These are phyloP conservation scores for Lecanoromycetidae sp. DNA, from an alignment of 2,329 filamentous ascomycete species.

Conservation along the genomic window DNA sequence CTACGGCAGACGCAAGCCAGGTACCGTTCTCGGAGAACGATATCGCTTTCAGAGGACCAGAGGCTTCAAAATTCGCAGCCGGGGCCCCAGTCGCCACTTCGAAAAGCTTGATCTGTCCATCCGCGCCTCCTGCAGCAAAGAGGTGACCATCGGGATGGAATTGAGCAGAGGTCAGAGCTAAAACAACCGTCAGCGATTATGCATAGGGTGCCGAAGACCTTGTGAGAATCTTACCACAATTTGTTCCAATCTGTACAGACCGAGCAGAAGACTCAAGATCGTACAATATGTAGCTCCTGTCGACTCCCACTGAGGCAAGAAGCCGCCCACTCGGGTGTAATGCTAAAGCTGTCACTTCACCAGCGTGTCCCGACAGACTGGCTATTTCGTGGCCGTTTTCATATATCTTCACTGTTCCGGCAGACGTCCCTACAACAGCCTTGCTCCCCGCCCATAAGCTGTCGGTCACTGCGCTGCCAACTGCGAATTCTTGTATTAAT, in stretches of 20 bases:
- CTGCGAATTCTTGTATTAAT: slow-evolving; percentile 55
- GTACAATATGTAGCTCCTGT: slow-evolving; percentile 89
- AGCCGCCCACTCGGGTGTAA: slow-evolving; percentile 74
- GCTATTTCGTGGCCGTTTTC: slow-evolving; percentile 57
- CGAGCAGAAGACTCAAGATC: slow-evolving; percentile 57
- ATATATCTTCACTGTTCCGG: slow-evolving; percentile 70
- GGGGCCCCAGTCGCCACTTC: slow-evolving; percentile 68
- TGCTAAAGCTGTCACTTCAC: slow-evolving; percentile 63
- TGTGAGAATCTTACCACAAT: slow-evolving; percentile 51
- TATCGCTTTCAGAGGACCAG: slow-evolving; percentile 59
- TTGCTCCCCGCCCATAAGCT: slow-evolving; percentile 49
- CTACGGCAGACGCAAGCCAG: slow-evolving; percentile 76
- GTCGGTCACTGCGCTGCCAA: slow-evolving; percentile 55
- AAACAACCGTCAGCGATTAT: slow-evolving; percentile 23
- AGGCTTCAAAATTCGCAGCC: slow-evolving; percentile 58
- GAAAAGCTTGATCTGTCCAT: slow-evolving; percentile 77
- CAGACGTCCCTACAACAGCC: slow-evolving; percentile 60
- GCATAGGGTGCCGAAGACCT: background rate
- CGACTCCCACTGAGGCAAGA: slow-evolving; percentile 72
- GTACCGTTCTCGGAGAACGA: slow-evolving; percentile 94
- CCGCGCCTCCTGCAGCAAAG: slow-evolving; percentile 67
- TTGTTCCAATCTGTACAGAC: slow-evolving; percentile 66
- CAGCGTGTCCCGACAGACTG: slow-evolving; percentile 69
- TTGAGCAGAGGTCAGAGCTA: slow-evolving; percentile 61
- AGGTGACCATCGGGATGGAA: slow-evolving; percentile 98